phyloP scores from a whole-genome alignment of 352 stramenopile genomes.

The Globisporangium canariense region DNA sequence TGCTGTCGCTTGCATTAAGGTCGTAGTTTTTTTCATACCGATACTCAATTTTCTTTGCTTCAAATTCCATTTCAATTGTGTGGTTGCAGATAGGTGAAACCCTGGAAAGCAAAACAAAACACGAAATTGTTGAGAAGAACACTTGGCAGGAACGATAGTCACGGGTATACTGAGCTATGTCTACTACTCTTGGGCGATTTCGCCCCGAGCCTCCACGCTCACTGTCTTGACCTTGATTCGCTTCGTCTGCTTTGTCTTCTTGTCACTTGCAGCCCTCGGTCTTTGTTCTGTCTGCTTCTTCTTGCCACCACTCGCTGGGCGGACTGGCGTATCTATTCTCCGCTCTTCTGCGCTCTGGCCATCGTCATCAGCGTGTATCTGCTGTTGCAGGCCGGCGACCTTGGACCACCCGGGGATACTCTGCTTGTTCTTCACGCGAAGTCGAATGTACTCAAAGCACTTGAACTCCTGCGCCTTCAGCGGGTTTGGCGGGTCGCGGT shows the following conservation, averaged over 20 bases:
- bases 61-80: too few species aligned
- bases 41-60: too few species aligned
- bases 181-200: background rate
- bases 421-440: slow-evolving; percentile 76
- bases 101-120: too few species aligned
- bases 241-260: slow-evolving; percentile 8
- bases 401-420: slow-evolving; percentile 80
- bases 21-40: too few species aligned
- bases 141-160: too few species aligned
- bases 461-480: slow-evolving; percentile 66
- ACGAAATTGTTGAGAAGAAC: too few species aligned
- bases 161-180: too few species aligned
- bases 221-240: slow-evolving; percentile 9
- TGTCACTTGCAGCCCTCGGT: background rate
- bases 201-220: slow-evolving; percentile 1
- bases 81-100: too few species aligned
- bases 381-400: background rate
- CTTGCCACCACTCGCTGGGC: background rate
- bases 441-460: slow-evolving; percentile 64
- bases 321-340: background rate
- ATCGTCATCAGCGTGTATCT: background rate
- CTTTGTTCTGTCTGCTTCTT: slow-evolving; percentile 5
- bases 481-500: slow-evolving; percentile 71
- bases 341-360: background rate
- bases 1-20: background rate